Conservation (phyloP, 1,284 basidiomycete genomes). For the Cryptococcus maquisensis region DNA sequence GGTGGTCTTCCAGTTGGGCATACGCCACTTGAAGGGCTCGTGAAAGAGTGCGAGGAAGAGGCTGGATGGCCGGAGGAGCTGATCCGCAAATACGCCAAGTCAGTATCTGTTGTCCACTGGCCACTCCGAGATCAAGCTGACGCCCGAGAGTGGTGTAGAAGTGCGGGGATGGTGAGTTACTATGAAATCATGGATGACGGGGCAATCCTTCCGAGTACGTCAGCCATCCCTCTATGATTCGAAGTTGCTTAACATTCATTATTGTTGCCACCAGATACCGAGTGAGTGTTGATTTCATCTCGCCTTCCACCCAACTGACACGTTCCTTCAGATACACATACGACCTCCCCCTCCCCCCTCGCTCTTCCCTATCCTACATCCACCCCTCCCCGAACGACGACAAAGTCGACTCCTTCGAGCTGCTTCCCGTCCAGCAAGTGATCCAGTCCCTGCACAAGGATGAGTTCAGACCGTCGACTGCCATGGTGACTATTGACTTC, state of each 20-base stretch:
- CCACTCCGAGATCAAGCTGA: not conserved
- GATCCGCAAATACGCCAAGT: slow-evolving; percentile 57
- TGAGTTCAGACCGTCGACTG: slow-evolving; percentile 55
- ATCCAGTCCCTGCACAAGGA: slow-evolving; percentile 46
- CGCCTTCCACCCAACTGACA: not conserved
- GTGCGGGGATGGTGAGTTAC: slow-evolving; percentile 42
- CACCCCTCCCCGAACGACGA: slow-evolving; percentile 71
- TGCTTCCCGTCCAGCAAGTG: slow-evolving; percentile 33
- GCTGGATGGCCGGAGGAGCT: slow-evolving; percentile 66
- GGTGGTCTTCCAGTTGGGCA: slow-evolving; percentile 62
- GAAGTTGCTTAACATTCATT: not conserved
- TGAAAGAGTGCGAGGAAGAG: slow-evolving; percentile 89
- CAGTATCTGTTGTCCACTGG: slow-evolving; percentile 47
- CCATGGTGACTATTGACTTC: slow-evolving; percentile 54
- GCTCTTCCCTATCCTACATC: slow-evolving; percentile 49
- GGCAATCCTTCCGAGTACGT: slow-evolving; percentile 65
- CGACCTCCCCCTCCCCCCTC: slow-evolving; percentile 63
- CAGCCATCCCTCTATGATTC: not conserved
- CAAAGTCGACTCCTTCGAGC: slow-evolving; percentile 78
- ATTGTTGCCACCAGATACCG: not conserved
- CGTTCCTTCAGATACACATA: slow-evolving; percentile 57
- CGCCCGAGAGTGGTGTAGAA: not conserved
- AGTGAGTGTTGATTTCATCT: not conserved
- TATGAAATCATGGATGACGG: slow-evolving; percentile 59
- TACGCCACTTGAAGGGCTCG: slow-evolving; percentile 64